Evolutionary conservation across 108 stramenopile genomes (phyloP).

Genomic region (Skeletonema costatum): DNA sequence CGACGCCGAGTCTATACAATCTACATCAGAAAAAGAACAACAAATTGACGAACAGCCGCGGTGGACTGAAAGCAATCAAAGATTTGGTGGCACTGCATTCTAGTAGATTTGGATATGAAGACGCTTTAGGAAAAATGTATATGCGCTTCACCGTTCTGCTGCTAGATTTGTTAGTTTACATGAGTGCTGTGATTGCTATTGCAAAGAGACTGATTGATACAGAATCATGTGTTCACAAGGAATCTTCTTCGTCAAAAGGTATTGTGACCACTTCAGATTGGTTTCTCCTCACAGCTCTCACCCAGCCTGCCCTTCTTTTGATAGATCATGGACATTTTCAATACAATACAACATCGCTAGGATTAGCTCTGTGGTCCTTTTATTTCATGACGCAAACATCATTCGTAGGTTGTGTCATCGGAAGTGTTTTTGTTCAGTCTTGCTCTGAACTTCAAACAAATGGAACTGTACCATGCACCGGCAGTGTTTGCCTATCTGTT

Average conservation of each 20-base stretch:
- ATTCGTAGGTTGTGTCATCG: constrained; percentile 55
- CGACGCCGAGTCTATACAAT: not conserved
- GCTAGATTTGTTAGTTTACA: constrained; percentile 65
- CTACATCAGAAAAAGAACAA: not conserved
- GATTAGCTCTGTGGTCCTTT: constrained; percentile 78
- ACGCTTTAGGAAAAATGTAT: constrained; percentile 72
- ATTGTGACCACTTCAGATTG: not conserved
- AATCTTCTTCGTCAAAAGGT: not conserved
- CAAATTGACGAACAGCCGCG: constrained; percentile 5
- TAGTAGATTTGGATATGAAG: constrained; percentile 86
- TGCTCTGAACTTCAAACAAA: constrained; percentile 97
- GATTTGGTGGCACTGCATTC: constrained; percentile 56
- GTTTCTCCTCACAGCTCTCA: constrained; percentile 47
- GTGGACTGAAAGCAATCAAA: constrained; percentile 17
- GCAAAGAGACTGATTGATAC: not conserved
- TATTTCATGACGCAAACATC: constrained; percentile 56
- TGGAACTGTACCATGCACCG: constrained; percentile 94
- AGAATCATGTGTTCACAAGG: not conserved
- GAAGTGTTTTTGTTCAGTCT: constrained; percentile 73
- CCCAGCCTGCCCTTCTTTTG: constrained; percentile 81
- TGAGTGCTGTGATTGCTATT: constrained; percentile 56
- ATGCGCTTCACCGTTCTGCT: constrained; percentile 80
- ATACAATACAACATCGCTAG: constrained; percentile 93
- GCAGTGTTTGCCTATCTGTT: constrained; percentile 88
- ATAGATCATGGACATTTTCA: constrained; percentile 98